Evolutionary conservation across 2,329 filamentous ascomycete species (phyloP).

Genomic region (Emmonsiellopsis sp.): DNA sequence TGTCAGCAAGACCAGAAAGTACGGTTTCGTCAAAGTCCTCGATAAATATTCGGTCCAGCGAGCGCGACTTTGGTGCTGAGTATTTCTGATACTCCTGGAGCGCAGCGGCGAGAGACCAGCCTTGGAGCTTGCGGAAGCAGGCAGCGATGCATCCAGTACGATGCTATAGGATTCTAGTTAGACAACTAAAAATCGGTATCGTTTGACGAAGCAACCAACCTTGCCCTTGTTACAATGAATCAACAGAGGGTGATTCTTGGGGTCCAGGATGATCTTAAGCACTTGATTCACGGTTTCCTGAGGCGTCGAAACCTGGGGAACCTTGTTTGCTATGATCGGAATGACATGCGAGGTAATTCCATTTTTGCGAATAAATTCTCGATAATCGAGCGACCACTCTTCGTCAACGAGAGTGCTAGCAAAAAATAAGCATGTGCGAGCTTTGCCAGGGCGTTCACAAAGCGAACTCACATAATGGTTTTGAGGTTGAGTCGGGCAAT

Average conservation of each 20-base stretch:
- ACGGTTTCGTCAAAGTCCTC: constrained; percentile 16
- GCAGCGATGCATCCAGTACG: constrained; percentile 84
- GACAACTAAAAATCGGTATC: not conserved
- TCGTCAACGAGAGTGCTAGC: constrained; percentile 54
- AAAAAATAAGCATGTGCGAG: constrained; percentile 2
- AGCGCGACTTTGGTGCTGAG: constrained; percentile 41
- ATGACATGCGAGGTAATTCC: constrained; percentile 66
- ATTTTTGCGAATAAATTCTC: constrained; percentile 53
- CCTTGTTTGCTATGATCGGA: constrained; percentile 81
- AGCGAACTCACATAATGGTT: constrained; percentile 59
- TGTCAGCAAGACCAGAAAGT: constrained; percentile 13
- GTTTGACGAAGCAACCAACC: constrained; percentile 30
- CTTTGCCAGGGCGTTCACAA: not conserved
- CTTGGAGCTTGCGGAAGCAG: constrained; percentile 62
- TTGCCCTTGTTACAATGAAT: constrained; percentile 93
- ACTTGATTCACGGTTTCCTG: constrained; percentile 59
- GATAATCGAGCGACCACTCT: constrained; percentile 42
- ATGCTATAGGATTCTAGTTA: constrained; percentile 43
- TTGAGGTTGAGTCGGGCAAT: constrained; percentile 60
- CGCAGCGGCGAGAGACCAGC: constrained; percentile 54
- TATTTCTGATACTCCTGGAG: constrained; percentile 66
- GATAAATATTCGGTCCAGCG: constrained; percentile 22
- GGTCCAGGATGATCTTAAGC: constrained; percentile 61
- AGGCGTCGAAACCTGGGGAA: constrained; percentile 54
- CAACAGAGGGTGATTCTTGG: constrained; percentile 66